Evolutionary conservation across 345 rosid species (phyloP), one percentile per base, ranked within the genome.

Genomic region (Moringa oleifera): DNA sequence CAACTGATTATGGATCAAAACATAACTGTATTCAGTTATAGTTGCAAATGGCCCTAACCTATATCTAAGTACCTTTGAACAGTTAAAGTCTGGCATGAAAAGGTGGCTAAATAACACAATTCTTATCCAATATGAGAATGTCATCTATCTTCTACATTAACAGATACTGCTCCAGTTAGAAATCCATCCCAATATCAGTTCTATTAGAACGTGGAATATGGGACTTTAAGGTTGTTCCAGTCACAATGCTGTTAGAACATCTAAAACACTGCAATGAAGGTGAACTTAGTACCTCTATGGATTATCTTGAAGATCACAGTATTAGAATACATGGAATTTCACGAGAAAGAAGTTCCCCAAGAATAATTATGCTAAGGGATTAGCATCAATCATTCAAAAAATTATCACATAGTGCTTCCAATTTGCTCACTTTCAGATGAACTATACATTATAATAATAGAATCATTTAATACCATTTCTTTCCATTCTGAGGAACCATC

Each of bases 401-500:
- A 5, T 41, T 7, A 11, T 15, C 47, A 41, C 47, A 41, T 7
- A 41, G 47, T 41, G 47, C 47, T 41, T 41, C 47, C 47, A 41
- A 41, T 41, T 53, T 20, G 54, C 60, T 51, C 68, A 57, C 47
- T 59, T 21, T 12, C 23, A 47, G 22, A 66, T 52, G 51, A 67
- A 61, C 47, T 23, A 57, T 46, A 64, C 59, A 56, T 51, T 25
- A 22, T 62, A 73, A 49, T 1, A 52, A 56, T 25, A 33, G 68
- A 69, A 71, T 57, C 17, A 59, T 31, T 23, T 23, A 64, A 51
- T 86, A 94, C 99, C 92, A 63, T 90, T 83, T 90, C 99, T 64
- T 86, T 85, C 99, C 99, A 94, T 67, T 90, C 96, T 6, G 96
- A 86, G 59, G 89, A 83, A 67, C 76, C 83, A 58, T 88, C 99